Base-by-base conservation (phyloP, 164 flowering plant genomes). In the Vitis labrusca region DNA sequence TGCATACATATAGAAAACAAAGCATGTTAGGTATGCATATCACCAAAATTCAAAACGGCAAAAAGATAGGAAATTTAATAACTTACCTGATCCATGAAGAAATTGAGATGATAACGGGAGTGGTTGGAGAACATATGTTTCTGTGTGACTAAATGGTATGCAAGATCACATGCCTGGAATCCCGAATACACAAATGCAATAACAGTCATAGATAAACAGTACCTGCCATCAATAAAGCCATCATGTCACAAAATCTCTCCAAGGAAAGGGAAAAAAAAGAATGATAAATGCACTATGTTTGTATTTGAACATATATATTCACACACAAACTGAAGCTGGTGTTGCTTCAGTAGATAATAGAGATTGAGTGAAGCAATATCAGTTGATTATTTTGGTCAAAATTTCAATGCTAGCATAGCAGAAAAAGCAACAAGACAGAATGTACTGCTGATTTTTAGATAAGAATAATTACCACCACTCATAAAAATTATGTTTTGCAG, bases 61-160 rank as follows among this genome's bases (percentile, higher is more conserved):
- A 37, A 37, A 37, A 37, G 44, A 37, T 37, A 37, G 44, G 44
- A 37, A 37, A 53, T 44, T 56, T 12, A 30, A 32, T 13, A 19
- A 79, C 82, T 85, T 76, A 75, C 99, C 97, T 96, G 99, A 78
- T 96, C 99, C 86, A 91, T 82, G 67, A 83, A 63, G 78, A 96
- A 93, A 72, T 83, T 89, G 27, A 96, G 87, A 59, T 73, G 85
- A 62, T 47, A 66, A 6, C 89, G 87, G 13, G 86, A 71, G 11
- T 69, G 83, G 74, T 76, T 81, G 14, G 71, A 78, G 72, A 91
- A 80, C 48, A 87, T 47, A 71, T 87, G 87, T 49, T 81, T 89
- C 63, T 78, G 84, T 0, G 86, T 83, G 49, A 71, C 63, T 53
- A 89, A 73, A 73, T 79, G 67, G 77, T 79, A 85, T 6, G 84